Evolutionary conservation across 345 rosid species (phyloP).

Genomic region (Turritis glabra): DNA sequence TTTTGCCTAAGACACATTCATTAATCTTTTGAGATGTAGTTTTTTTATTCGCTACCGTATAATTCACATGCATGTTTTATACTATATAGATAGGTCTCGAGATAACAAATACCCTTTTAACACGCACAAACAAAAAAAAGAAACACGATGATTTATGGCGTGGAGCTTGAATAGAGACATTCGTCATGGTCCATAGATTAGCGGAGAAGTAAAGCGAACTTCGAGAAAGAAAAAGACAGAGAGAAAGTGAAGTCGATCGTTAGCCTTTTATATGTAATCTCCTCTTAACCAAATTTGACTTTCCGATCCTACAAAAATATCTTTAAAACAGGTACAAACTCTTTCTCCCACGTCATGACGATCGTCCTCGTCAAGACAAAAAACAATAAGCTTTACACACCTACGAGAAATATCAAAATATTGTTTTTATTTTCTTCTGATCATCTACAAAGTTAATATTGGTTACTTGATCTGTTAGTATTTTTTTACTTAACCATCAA

Average conservation of each 20-base stretch:
- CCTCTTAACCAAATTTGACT: constrained; percentile 9
- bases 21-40: neutral
- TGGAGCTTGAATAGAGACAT: constrained; percentile 12
- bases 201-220: constrained; percentile 10
- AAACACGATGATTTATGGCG: constrained; percentile 6
- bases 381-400: neutral
- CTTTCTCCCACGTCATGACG: constrained; percentile 5
- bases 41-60: neutral
- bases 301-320: neutral
- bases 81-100: too few species aligned
- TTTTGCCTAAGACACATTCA: neutral
- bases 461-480: neutral
- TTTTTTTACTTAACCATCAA: neutral
- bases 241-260: constrained; percentile 9
- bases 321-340: neutral
- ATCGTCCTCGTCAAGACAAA: neutral
- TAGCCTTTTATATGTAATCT: neutral
- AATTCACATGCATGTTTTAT: neutral
- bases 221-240: neutral
- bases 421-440: neutral
- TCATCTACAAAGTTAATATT: neutral
- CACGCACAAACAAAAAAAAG: neutral
- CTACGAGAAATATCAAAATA: neutral
- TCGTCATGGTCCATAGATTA: constrained; percentile 7
- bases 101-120: neutral